Conservation (phyloP, 352 stramenopile genomes). For the Phytophthora foliorum region DNA sequence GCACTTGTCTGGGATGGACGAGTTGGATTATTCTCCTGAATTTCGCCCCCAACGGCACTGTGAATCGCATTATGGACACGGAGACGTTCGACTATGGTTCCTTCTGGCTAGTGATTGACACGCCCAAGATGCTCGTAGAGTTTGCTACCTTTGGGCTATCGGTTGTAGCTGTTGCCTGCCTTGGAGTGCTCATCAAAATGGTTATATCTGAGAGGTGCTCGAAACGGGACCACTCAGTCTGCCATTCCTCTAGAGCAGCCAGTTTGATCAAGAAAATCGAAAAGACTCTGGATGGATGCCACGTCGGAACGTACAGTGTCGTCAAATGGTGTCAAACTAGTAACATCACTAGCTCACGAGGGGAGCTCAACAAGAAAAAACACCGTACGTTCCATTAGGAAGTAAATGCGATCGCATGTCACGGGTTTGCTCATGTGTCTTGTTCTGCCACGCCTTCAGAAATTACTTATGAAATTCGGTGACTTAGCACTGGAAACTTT, state of each 20-base stretch:
- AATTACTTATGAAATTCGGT: not conserved
- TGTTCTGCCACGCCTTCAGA: not conserved
- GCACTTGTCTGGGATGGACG: conserved; percentile 31
- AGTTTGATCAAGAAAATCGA: conserved; percentile 7
- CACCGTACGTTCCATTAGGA: not conserved
- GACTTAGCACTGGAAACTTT: not conserved
- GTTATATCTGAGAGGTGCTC: not conserved
- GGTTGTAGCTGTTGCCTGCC: conserved; percentile 5
- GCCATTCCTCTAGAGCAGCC: not conserved
- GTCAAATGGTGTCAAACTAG: not conserved
- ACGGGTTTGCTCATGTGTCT: not conserved
- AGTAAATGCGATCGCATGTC: not conserved
- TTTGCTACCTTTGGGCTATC: conserved; percentile 7
- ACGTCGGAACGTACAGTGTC: not conserved
- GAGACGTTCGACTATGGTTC: conserved; percentile 31
- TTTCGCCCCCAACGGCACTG: conserved; percentile 26
- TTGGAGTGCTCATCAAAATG: conserved; percentile 6
- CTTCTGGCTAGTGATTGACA: conserved; percentile 36
- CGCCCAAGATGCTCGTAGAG: conserved; percentile 6
- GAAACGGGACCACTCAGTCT: not conserved
- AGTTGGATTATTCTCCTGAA: conserved; percentile 30
- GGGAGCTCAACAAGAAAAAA: not conserved
- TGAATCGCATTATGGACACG: conserved; percentile 40
- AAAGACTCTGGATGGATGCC: conserved; percentile 3
- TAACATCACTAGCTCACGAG: not conserved